phyloP scores from a whole-genome alignment of 2,329 filamentous ascomycete genomes.

The Drechslerella stenobrocha region DNA sequence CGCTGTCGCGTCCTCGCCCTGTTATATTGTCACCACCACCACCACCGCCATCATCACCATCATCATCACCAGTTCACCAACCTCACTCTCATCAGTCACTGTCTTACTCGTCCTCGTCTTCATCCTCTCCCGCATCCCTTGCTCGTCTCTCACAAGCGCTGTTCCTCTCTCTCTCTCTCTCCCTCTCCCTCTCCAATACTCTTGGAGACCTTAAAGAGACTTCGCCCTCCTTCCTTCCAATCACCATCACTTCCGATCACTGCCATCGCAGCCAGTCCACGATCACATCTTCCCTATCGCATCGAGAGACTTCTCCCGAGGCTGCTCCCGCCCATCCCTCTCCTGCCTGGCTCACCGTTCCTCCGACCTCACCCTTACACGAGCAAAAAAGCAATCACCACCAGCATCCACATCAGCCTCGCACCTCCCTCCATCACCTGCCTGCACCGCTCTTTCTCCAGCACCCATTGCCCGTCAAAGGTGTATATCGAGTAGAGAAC shows the following conservation, averaged over 20 bases:
- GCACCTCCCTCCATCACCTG: constrained; percentile 21
- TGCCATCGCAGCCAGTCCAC: constrained; percentile 21
- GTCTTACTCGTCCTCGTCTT: constrained; percentile 12
- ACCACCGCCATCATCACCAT: constrained; percentile 8
- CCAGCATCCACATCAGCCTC: constrained; percentile 24
- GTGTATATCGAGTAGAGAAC: constrained; percentile 49
- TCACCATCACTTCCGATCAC: constrained; percentile 39
- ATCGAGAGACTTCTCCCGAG: constrained; percentile 23
- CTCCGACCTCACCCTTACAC: constrained; percentile 16
- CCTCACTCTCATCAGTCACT: constrained; percentile 5
- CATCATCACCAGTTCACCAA: constrained; percentile 2
- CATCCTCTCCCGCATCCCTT: background rate
- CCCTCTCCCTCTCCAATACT: constrained; percentile 28
- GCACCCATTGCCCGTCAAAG: constrained; percentile 49
- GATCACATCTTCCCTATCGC: constrained; percentile 18
- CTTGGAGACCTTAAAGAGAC: constrained; percentile 20
- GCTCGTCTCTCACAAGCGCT: constrained; percentile 10
- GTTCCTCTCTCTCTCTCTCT: constrained; percentile 12
- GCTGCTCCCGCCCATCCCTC: constrained; percentile 20
- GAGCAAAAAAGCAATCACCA: background rate
- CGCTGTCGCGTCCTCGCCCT: constrained; percentile 30
- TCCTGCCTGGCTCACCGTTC: constrained; percentile 37
- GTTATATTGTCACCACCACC: constrained; percentile 15
- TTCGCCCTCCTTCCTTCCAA: constrained; percentile 45
- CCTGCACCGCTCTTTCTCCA: constrained; percentile 46